Base-by-base conservation (phyloP, 495 filamentous ascomycete genomes). In the Neurospora sp. region DNA sequence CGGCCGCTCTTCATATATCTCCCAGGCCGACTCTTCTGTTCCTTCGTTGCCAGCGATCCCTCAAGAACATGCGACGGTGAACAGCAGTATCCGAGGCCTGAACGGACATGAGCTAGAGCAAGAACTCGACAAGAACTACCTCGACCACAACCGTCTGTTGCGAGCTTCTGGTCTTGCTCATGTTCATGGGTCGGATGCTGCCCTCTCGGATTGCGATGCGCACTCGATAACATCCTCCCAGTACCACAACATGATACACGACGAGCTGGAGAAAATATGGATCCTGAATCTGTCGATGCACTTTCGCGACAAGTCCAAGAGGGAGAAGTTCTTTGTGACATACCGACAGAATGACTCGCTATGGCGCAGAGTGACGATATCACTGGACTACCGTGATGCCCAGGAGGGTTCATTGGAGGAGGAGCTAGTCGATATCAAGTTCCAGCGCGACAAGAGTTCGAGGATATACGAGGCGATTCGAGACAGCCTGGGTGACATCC, bases 231-330 rank as follows among this genome's bases (percentile, higher is more conserved):
- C 83, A 38, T 84, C 83, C 9, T 85, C 85, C 6, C 82, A 84
- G 53, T 84, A 87, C 72, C 87, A 89, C 40, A 85, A 87, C 72
- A 85, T 88, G 74, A 84, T 97, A 72, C 90, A 89, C 72, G 88
- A 91, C 74, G 96, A 98, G 82, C 85, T 97, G 74, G 94, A 98
- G 75, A 86, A 86, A 72, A 90, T 89, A 80, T 99, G 96, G 96
- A 98, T 98, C 72, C 85, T 99, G 74, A 99, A 99, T 77, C 86
- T 99, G 72, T 97, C 94, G 82, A 98, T 99, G 96, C 94, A 97
- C 83, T 98, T 98, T 79, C 91, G 95, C 69, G 96, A 99, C 82
- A 91, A 92, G 74, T 97, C 96, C 12, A 93, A 92, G 71, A 89
- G 96, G 46, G 96, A 98, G 82, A 98, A 99, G 81, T 98, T 99